Conservation (phyloP, 1,284 basidiomycete genomes). For the Rhodotorula glutinis region DNA sequence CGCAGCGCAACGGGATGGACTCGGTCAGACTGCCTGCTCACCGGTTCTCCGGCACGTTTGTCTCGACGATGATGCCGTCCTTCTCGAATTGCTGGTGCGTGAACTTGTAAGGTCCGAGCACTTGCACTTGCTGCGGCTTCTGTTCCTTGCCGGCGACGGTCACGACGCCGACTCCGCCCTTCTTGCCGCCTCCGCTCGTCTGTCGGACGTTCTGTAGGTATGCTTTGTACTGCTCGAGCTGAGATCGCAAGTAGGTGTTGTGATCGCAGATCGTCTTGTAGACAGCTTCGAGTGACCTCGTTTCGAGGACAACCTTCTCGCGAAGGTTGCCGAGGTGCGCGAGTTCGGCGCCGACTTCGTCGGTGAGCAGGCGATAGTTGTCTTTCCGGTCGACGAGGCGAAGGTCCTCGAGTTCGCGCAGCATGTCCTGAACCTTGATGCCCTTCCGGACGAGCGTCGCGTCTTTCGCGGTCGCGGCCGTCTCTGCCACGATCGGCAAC, state of each 20-base stretch:
- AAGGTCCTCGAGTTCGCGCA: conserved; percentile 88
- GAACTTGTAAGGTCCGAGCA: conserved; percentile 91
- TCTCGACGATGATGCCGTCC: conserved; percentile 98
- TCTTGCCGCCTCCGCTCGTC: conserved; percentile 55
- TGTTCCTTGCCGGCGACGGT: conserved; percentile 90
- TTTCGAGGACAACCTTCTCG: conserved; percentile 92
- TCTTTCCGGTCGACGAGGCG: conserved; percentile 79
- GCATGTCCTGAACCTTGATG: conserved; percentile 99
- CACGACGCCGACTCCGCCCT: conserved; percentile 85
- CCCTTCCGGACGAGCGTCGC: conserved; percentile 90
- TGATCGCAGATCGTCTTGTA: conserved; percentile 99
- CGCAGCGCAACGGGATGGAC: no score
- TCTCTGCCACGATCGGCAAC: conserved; percentile 82
- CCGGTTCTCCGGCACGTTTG: conserved; percentile 97
- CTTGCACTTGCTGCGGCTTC: conserved; percentile 66
- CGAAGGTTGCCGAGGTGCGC: conserved; percentile 92
- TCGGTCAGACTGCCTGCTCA: conserved; percentile 49
- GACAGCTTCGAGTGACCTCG: conserved; percentile 85
- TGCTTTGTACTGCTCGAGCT: conserved; percentile 99
- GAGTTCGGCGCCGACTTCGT: conserved; percentile 92
- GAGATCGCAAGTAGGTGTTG: conserved; percentile 92
- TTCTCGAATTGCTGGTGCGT: conserved; percentile 98
- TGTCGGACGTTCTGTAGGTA: conserved; percentile 96
- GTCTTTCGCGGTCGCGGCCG: conserved; percentile 95
- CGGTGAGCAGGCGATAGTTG: conserved; percentile 90